Percentiles rank a stretch among this genome's conserved stretches.
Evolutionary conservation across 345 rosid genomes (phyloP).

Genomic region (Linum trigynum): DNA sequence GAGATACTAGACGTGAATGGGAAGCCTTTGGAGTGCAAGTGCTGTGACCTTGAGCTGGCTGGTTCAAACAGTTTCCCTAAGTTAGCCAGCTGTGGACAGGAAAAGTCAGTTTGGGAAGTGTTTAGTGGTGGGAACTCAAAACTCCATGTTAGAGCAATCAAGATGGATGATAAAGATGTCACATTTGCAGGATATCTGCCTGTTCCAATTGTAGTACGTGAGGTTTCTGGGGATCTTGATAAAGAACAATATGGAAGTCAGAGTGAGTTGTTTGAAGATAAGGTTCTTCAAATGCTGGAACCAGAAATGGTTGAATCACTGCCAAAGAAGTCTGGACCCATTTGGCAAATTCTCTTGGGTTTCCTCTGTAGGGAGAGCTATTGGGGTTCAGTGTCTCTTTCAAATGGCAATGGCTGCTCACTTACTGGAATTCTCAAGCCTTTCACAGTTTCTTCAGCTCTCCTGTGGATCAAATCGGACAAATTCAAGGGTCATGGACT

Average conservation of each 20-base stretch:
- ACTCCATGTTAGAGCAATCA: slow-evolving; percentile 44
- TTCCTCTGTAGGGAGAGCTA: slow-evolving; percentile 63
- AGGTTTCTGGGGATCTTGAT: slow-evolving; percentile 21
- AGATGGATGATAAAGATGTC: slow-evolving; percentile 28
- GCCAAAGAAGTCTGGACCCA: slow-evolving; percentile 35
- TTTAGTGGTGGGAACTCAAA: slow-evolving; percentile 29
- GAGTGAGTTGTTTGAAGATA: slow-evolving; percentile 46
- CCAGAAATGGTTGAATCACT: slow-evolving; percentile 40
- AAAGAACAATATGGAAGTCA: slow-evolving; percentile 25
- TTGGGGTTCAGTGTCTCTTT: slow-evolving; percentile 54
- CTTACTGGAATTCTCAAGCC: slow-evolving; percentile 66
- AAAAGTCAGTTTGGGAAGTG: slow-evolving; percentile 18
- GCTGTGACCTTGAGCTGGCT: slow-evolving; percentile 52
- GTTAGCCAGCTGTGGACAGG: slow-evolving; percentile 15
- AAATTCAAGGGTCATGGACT: slow-evolving; percentile 16
- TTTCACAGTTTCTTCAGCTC: slow-evolving; percentile 53
- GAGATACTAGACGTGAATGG: slow-evolving; percentile 61
- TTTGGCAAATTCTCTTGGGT: slow-evolving; percentile 67
- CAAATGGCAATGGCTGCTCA: slow-evolving; percentile 30
- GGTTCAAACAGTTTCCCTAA: slow-evolving; percentile 17
- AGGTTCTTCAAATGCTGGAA: slow-evolving; percentile 44
- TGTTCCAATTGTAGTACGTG: slow-evolving; percentile 41
- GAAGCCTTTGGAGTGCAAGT: slow-evolving; percentile 71
- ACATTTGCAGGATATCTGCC: slow-evolving; percentile 27
- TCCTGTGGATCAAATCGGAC: slow-evolving; percentile 34